Evolutionary conservation across 768 basidiomycete species (phyloP).

Genomic region (Psilocybe cubensis): DNA sequence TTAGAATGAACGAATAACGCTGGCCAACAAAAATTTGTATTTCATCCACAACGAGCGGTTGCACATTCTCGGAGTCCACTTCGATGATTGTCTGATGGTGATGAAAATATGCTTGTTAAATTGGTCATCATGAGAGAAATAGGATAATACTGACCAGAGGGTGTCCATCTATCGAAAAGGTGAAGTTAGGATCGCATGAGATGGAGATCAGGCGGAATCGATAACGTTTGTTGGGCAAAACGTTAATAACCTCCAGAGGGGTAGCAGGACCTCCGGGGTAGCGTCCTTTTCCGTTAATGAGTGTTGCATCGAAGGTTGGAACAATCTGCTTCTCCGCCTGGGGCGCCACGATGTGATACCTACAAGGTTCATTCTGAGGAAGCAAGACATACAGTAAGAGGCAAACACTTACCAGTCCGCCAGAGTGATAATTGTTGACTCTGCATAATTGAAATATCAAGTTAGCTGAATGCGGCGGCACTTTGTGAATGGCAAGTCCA

Average conservation of each 20-base stretch:
- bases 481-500: not conserved
- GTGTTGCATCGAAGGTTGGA: constrained; percentile 31
- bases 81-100: constrained; percentile 49
- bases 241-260: constrained; percentile 43
- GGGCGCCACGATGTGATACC: constrained; percentile 27
- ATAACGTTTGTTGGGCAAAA: constrained; percentile 38
- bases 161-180: constrained; percentile 47
- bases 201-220: constrained; percentile 47
- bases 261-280: constrained; percentile 37
- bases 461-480: not conserved
- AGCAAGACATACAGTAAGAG: not conserved
- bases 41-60: constrained; percentile 45
- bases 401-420: constrained; percentile 42
- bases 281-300: constrained; percentile 51
- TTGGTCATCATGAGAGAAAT: constrained; percentile 9
- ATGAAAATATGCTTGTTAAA: not conserved
- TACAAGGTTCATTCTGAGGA: not conserved
- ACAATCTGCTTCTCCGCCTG: constrained; percentile 16
- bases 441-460: constrained; percentile 15
- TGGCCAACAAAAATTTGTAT: constrained; percentile 43
- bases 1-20: constrained; percentile 39
- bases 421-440: constrained; percentile 47
- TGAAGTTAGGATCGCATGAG: constrained; percentile 43
- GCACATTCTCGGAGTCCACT: constrained; percentile 46
- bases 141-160: constrained; percentile 24